Conservation (phyloP, 176 grass and related monocot species). For the Bothriochloa decipiens region DNA sequence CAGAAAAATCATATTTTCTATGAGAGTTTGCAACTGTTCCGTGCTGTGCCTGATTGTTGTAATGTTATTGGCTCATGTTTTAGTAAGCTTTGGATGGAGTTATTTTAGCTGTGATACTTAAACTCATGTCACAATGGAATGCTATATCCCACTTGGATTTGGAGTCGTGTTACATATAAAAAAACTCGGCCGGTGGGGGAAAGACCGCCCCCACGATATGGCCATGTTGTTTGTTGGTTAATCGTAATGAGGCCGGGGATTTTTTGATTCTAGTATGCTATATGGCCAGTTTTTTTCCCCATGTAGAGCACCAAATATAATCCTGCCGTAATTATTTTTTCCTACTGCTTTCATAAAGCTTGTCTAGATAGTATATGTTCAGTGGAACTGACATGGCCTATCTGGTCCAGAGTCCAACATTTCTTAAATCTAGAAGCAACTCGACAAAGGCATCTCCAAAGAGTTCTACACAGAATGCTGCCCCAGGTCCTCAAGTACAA, state of each 20-base stretch:
- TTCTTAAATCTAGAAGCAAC: constrained; percentile 62
- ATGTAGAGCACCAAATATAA: background rate
- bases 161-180: background rate
- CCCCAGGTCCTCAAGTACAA: constrained; percentile 50
- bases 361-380: background rate
- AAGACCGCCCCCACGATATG: background rate
- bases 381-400: constrained; percentile 20
- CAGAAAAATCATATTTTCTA: background rate
- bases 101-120: background rate
- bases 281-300: background rate
- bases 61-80: constrained; percentile 11
- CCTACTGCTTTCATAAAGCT: constrained; percentile 22
- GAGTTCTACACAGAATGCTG: constrained; percentile 52
- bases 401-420: constrained; percentile 52
- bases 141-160: background rate
- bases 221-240: constrained; percentile 8
- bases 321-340: constrained; percentile 7
- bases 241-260: background rate
- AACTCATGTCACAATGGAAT: constrained; percentile 4
- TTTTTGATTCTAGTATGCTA: background rate
- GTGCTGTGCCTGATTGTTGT: background rate
- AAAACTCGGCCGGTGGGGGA: too few relatives aligned
- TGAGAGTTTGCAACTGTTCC: background rate
- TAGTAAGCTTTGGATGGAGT: background rate
- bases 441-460: constrained; percentile 69